Evolutionary conservation across 805 yeast species (phyloP), one percentile per base, ranked within the genome.

Genomic region (Brettanomyces bruxellensis): DNA sequence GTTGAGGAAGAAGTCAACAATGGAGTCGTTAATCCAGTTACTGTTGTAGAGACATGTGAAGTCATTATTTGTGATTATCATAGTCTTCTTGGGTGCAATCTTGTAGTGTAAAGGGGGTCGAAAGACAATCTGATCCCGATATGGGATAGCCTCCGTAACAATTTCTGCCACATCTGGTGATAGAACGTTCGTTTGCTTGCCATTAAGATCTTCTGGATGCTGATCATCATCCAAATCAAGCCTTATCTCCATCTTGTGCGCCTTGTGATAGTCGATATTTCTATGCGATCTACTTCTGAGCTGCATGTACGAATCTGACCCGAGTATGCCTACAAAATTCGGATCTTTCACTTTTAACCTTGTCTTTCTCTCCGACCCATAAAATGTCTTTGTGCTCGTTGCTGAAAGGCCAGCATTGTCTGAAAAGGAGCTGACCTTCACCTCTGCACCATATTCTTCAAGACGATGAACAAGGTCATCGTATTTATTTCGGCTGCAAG

Each of bases 21-120:
- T 69, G 0, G 84, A 76, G 58, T 93, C 99, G 65, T 93, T 91
- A 43, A 93, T 77, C 90, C 95, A 91, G 51, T 85, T 86, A 41
- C 81, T 81, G 48, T 83, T 82, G 57, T 81, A 80, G 8, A 91
- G 70, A 40, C 96, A 84, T 50, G 77, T 78, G 61, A 85, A 87
- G 59, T 93, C 99, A 36, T 76, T 71, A 49, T 78, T 74, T 1
- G 80, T 71, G 7, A 91, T 74, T 4, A 74, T 72, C 51, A 85
- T 73, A 1, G 66, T 61, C 38, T 77, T 72, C 4, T 73, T 75
- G 53, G 80, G 83, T 25, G 65, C 59, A 55, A 88, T 81, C 14
- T 64, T 65, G 51, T 76, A 72, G 32, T 67, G 69, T 43, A 85
- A 61, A 4, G 70, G 39, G 3, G 70, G 70, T 5, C 48, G 41